A percentile compares a stretch with the other conserved stretches of the same genome.
phyloP scores from a whole-genome alignment of 2,329 filamentous ascomycete species.

The Aspergillus brasiliensis region DNA sequence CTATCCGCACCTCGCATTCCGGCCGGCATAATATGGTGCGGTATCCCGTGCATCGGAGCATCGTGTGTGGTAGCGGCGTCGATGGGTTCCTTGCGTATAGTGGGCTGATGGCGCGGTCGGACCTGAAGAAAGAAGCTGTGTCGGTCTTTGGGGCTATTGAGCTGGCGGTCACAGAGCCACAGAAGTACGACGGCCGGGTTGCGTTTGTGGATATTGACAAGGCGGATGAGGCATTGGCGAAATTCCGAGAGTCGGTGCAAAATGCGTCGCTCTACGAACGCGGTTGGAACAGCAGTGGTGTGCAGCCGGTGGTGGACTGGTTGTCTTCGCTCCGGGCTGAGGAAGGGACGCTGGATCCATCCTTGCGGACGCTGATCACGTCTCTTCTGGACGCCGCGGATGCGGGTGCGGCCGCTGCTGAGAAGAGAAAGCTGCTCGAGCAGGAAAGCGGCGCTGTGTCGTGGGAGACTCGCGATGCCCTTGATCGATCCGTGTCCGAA shows the following conservation, averaged over 20 bases:
- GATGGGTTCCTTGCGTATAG: constrained; percentile 58
- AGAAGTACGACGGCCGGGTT: constrained; percentile 32
- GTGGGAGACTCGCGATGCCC: constrained; percentile 46
- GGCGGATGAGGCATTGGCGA: constrained; percentile 64
- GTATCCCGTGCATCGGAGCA: constrained; percentile 80
- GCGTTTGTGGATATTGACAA: constrained; percentile 64
- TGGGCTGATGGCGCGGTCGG: constrained; percentile 33
- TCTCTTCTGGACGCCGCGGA: constrained; percentile 60
- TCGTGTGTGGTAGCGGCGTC: constrained; percentile 74
- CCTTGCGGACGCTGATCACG: constrained; percentile 66
- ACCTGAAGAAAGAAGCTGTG: constrained; percentile 32
- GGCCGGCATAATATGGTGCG: constrained; percentile 68
- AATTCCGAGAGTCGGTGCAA: constrained; percentile 68
- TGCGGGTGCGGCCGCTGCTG: constrained; percentile 30
- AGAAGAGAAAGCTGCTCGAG: constrained; percentile 31
- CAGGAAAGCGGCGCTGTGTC: constrained; percentile 41
- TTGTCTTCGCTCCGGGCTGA: constrained; percentile 43
- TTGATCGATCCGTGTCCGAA: constrained; percentile 63
- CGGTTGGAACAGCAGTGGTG: constrained; percentile 71
- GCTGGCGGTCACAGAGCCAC: constrained; percentile 50
- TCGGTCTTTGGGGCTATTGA: constrained; percentile 42
- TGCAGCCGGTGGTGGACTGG: constrained; percentile 68
- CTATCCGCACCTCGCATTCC: constrained; percentile 66
- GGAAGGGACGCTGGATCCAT: constrained; percentile 62
- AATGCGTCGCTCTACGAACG: constrained; percentile 73